Base-by-base conservation (phyloP, 768 basidiomycete species). In the Phanerochaete carnosa region DNA sequence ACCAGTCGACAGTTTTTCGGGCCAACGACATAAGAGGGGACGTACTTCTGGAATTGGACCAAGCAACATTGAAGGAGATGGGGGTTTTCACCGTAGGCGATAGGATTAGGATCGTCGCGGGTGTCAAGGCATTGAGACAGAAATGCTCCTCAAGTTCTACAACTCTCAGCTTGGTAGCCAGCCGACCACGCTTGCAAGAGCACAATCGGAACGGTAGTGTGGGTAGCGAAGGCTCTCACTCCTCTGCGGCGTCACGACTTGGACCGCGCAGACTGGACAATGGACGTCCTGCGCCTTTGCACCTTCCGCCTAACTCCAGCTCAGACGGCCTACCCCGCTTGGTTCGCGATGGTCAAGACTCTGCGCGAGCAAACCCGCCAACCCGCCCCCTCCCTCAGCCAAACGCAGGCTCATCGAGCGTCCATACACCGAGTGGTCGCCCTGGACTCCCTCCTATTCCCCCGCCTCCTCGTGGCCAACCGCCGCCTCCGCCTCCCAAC, bases 1-100 rank as follows among this genome's bases (percentile, higher is more conserved):
- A 79, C 39, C 89, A 88, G 68, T 84, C 87, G 11, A 73, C 79
- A 8, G 78, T 81, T 0, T 99, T 99, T 77, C 83, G 80, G 51
- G 79, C 82, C 3, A 91, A 96, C 75, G 96, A 99, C 70, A 96
- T 99, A 67, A 77, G 93, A 54, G 95, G 96, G 5, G 90, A 93
- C 69, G 87, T 99, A 23, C 76, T 99, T 19, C 80, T 98, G 53
- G 97, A 99, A 64, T 77, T 98, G 47, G 96, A 98, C 69, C 92
- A 95, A 73, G 73, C 77, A 7, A 89, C 87, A 1, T 76, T 99
- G 53, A 92, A 88, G 70, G 97, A 99, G 74, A 92, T 98, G 86
- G 90, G 90, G 15, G 83, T 99, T 29, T 67, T 79, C 32, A 93
- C 89, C 73, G 89, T 99, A 45, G 97, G 97, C 12, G 97, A 99